Evolutionary conservation across 257 asterid species (phyloP).

Genomic region (Catharanthus roseus): DNA sequence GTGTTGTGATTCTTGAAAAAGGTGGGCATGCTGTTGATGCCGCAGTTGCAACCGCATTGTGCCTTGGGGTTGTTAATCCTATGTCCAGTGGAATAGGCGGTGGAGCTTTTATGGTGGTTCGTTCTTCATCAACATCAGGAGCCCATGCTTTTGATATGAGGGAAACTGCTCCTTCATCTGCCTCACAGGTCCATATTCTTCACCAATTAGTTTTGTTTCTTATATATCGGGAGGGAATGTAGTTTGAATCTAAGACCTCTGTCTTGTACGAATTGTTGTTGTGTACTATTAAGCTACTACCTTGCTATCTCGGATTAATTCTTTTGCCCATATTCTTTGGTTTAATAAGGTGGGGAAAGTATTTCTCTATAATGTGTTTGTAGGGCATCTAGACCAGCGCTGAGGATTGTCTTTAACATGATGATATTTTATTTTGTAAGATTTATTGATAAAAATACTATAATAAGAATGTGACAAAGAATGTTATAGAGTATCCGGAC

Average conservation of each 20-base stretch:
- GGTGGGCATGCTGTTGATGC: constrained; percentile 97
- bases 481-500: too few species aligned
- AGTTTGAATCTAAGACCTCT: too few species aligned
- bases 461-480: too few species aligned
- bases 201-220: too few species aligned
- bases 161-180: constrained; percentile 84
- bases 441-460: too few species aligned
- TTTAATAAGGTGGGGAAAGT: not conserved
- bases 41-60: constrained; percentile 68
- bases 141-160: constrained; percentile 75
- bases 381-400: not conserved
- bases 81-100: constrained; percentile 85
- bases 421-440: too few species aligned
- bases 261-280: too few species aligned
- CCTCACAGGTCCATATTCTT: constrained; percentile 51
- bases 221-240: too few species aligned
- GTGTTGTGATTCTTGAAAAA: constrained; percentile 41
- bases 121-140: constrained; percentile 37
- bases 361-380: too few species aligned
- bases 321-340: not conserved
- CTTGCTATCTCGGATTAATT: too few species aligned
- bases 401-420: too few species aligned
- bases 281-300: too few species aligned
- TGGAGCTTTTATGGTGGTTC: constrained; percentile 80
- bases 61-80: constrained; percentile 78